Evolutionary conservation across 345 rosid species (phyloP).

Genomic region (Rhizophora mangle): DNA sequence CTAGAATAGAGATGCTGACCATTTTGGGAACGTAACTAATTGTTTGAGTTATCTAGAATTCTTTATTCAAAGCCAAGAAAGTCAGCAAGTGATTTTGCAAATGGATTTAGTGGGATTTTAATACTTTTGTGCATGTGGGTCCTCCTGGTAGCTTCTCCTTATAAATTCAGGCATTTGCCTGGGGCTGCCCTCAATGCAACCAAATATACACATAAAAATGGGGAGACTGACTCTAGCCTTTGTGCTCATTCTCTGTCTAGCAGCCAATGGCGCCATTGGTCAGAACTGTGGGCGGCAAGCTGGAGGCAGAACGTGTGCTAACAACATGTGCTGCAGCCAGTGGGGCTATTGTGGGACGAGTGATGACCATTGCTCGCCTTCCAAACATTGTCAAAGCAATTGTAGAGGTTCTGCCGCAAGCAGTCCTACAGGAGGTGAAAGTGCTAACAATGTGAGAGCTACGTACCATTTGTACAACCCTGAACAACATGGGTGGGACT

Average conservation of each 20-base stretch:
- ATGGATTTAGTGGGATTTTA: too few species aligned
- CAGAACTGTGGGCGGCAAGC: constrained; percentile 27
- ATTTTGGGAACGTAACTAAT: too few species aligned
- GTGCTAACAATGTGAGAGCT: constrained; percentile 56
- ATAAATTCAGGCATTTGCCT: neutral
- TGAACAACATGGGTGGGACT: constrained; percentile 40
- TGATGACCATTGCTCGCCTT: constrained; percentile 23
- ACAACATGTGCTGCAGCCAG: constrained; percentile 28
- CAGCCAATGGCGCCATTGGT: neutral
- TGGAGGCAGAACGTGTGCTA: constrained; percentile 20
- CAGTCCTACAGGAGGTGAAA: constrained; percentile 12
- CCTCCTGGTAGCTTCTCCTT: neutral
- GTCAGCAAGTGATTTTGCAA: too few species aligned
- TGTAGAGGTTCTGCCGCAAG: constrained; percentile 15
- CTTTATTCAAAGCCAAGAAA: too few species aligned
- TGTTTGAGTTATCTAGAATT: too few species aligned
- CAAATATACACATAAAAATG: neutral
- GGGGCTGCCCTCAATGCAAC: neutral
- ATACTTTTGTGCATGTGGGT: too few species aligned
- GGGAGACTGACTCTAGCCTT: neutral
- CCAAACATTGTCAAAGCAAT: constrained; percentile 25
- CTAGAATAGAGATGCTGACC: too few species aligned
- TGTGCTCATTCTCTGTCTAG: neutral
- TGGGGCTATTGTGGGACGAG: constrained; percentile 26
- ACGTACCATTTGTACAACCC: constrained; percentile 54